These are phyloP conservation scores for Cyamopsis tetragonoloba DNA, from an alignment of 306 rosid genomes.

Conservation along the genomic window DNA sequence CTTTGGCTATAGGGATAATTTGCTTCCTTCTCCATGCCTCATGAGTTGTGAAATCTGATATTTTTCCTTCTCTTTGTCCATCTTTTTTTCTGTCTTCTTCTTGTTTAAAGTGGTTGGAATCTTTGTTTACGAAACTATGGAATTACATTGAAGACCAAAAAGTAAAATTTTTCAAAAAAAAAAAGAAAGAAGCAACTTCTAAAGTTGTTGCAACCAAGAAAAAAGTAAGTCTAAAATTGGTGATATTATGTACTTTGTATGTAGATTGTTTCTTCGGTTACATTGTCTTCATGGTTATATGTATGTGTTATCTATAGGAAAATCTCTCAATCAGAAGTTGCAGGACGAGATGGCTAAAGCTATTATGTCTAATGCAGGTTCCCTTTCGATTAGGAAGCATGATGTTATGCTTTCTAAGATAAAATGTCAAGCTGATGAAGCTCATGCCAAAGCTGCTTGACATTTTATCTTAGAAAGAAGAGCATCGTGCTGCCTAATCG, in stretches of 20 bases:
- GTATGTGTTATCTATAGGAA: conserved; percentile 24
- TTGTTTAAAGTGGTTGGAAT: conserved; percentile 4
- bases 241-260: conserved; percentile 2
- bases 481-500: conserved; percentile 24
- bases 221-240: conserved; percentile 22
- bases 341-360: conserved; percentile 40
- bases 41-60: too few relatives aligned
- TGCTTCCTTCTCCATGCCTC: too few relatives aligned
- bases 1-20: too few relatives aligned
- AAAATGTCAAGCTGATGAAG: conserved; percentile 49
- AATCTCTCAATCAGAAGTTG: conserved; percentile 16
- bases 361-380: conserved; percentile 18
- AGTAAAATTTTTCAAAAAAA: neutral
- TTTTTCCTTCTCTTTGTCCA: neutral
- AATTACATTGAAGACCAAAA: conserved; percentile 26
- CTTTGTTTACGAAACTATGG: conserved; percentile 35
- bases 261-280: neutral
- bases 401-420: conserved; percentile 34
- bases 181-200: conserved; percentile 19
- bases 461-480: conserved; percentile 38
- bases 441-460: conserved; percentile 52
- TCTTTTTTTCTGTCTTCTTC: neutral
- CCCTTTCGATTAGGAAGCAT: conserved; percentile 18
- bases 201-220: conserved; percentile 33
- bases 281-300: neutral